A percentile compares a stretch with the other conserved stretches of the same genome.
Conservation (phyloP, 179 eudicot genomes). For the Amaranthus tricolor region DNA sequence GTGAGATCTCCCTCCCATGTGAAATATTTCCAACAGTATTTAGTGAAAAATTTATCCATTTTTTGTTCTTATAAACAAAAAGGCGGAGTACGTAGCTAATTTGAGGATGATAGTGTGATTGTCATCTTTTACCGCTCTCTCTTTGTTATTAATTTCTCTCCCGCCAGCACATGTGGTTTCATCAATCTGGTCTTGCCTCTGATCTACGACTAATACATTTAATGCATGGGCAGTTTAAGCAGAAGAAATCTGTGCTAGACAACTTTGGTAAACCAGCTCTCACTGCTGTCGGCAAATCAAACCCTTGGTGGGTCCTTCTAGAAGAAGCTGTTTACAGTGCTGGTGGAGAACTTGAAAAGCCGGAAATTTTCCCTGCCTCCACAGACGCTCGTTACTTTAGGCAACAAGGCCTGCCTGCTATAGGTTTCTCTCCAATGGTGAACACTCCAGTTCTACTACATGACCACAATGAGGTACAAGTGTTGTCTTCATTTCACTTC, state of each 20-base stretch:
- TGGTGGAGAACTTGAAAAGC: constrained; percentile 57
- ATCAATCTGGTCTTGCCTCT: neutral
- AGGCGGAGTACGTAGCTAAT: neutral
- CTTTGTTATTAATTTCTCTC: neutral
- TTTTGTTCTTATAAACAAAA: no score
- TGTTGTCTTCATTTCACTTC: constrained; percentile 19
- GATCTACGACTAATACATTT: constrained; percentile 15
- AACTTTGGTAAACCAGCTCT: constrained; percentile 60
- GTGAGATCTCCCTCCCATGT: no score
- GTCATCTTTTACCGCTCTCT: neutral
- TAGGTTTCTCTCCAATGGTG: constrained; percentile 96
- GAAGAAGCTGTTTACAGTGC: constrained; percentile 59
- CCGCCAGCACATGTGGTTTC: neutral
- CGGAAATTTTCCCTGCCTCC: constrained; percentile 82
- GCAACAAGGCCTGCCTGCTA: constrained; percentile 65
- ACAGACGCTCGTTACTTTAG: constrained; percentile 84
- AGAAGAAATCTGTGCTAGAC: constrained; percentile 56
- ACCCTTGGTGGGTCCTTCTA: constrained; percentile 88
- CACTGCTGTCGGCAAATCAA: constrained; percentile 60
- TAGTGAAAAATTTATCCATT: no score
- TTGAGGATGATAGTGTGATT: neutral
- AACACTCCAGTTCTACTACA: constrained; percentile 91
- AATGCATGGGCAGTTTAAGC: constrained; percentile 61
- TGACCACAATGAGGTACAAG: constrained; percentile 87
- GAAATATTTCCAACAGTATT: no score